Evolutionary conservation across 768 basidiomycete genomes (phyloP).

Genomic region (Exsudoporus frostii): DNA sequence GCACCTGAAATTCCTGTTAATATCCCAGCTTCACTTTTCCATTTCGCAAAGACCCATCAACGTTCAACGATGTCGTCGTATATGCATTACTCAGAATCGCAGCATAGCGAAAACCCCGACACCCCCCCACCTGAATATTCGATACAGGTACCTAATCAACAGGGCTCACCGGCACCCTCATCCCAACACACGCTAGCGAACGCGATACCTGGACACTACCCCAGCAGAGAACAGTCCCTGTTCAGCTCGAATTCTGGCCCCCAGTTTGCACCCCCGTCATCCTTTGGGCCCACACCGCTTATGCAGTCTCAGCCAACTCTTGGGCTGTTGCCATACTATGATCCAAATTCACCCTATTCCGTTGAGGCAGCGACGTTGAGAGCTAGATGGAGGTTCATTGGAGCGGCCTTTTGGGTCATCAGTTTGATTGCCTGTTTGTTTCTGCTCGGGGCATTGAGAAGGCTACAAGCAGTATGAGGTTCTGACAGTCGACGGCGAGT

Average conservation of each 20-base stretch:
- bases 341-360: conserved; percentile 40
- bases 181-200: conserved; percentile 16
- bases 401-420: conserved; percentile 39
- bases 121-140: conserved; percentile 31
- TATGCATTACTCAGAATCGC: conserved; percentile 14
- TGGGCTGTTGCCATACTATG: conserved; percentile 39
- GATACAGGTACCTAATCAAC: conserved; percentile 14
- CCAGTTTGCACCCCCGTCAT: conserved; percentile 16
- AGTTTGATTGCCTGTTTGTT: conserved; percentile 31
- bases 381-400: conserved; percentile 44
- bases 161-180: conserved; percentile 12
- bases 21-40: not conserved
- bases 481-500: not conserved
- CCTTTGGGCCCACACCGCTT: conserved; percentile 42
- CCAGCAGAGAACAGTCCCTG: conserved; percentile 11
- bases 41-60: not conserved
- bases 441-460: conserved; percentile 25
- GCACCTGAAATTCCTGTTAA: not conserved
- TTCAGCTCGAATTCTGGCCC: conserved; percentile 15
- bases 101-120: conserved; percentile 24
- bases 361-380: conserved; percentile 36
- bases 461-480: conserved; percentile 3
- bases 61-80: conserved; percentile 14
- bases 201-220: conserved; percentile 13
- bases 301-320: conserved; percentile 34